phyloP scores from a whole-genome alignment of 73 alveolate genomes.

The Urostyla sp. region DNA sequence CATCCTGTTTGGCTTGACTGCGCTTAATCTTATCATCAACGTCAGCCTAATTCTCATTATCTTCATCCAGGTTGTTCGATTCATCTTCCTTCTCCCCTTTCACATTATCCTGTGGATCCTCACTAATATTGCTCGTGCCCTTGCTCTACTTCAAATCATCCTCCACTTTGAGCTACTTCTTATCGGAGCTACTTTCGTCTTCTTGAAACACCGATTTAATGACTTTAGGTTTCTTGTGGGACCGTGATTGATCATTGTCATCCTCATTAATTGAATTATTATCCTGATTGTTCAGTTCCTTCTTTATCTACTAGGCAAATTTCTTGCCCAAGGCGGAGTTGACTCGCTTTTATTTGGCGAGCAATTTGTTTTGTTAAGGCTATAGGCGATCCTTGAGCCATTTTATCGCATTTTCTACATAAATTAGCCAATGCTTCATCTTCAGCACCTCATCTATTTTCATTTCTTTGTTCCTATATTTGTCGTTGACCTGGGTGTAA shows the following conservation, averaged over 20 bases:
- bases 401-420: background rate
- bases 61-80: background rate
- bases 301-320: too few species aligned
- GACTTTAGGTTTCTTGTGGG: too few species aligned
- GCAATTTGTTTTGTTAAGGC: too few species aligned
- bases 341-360: too few species aligned
- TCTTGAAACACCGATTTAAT: too few species aligned
- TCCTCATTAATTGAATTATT: too few species aligned
- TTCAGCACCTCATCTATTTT: background rate
- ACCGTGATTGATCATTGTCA: too few species aligned
- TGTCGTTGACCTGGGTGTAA: conserved; percentile 58
- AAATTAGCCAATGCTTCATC: background rate
- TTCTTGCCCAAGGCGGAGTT: too few species aligned
- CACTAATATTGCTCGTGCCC: conserved; percentile 32
- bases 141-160: conserved; percentile 35
- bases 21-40: conserved; percentile 5
- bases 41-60: conserved; percentile 1
- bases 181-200: conserved; percentile 19
- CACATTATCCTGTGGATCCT: background rate
- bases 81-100: background rate
- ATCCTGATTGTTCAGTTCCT: too few species aligned
- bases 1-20: conserved; percentile 43
- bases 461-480: background rate
- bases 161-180: conserved; percentile 32
- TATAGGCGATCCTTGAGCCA: background rate